These are phyloP conservation scores for Pseudocercospora musae DNA, from an alignment of 2,329 filamentous ascomycete genomes.

Conservation along the genomic window DNA sequence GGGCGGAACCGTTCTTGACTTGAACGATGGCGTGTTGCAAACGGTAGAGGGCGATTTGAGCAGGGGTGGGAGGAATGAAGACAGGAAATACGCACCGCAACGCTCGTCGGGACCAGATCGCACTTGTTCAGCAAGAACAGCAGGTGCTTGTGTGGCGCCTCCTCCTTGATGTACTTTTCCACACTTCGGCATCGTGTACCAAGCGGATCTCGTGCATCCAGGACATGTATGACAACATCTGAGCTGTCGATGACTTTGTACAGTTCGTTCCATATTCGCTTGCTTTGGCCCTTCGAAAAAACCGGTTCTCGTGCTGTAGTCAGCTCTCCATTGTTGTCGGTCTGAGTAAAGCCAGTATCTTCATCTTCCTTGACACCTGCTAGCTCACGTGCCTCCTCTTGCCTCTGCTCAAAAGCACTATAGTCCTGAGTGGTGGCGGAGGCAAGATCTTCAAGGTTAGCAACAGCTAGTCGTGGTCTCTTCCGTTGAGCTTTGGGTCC, in stretches of 20 bases:
- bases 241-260: conserved; percentile 90
- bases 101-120: conserved; percentile 85
- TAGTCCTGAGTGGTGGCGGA: conserved; percentile 76
- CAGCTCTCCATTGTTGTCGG: conserved; percentile 36
- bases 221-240: conserved; percentile 91
- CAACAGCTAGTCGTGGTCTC: conserved; percentile 81
- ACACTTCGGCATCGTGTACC: conserved; percentile 87
- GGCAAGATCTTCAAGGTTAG: conserved; percentile 76
- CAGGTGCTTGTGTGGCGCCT: conserved; percentile 94
- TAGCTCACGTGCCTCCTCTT: conserved; percentile 74
- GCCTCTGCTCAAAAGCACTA: conserved; percentile 73
- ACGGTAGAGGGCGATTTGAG: conserved; percentile 23
- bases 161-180: conserved; percentile 88
- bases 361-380: conserved; percentile 44
- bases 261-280: conserved; percentile 95
- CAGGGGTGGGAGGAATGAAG: conserved; percentile 7
- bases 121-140: conserved; percentile 88
- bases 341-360: conserved; percentile 16
- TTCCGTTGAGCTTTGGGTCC: conserved; percentile 92
- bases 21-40: conserved; percentile 68
- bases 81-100: conserved; percentile 77
- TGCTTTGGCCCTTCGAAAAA: conserved; percentile 91
- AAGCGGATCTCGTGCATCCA: conserved; percentile 84
- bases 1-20: conserved; percentile 77
- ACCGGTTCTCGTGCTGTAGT: conserved; percentile 61